Evolutionary conservation across 1,139 yeast species (phyloP).

Genomic region (Tardiomyces digboiensis): DNA sequence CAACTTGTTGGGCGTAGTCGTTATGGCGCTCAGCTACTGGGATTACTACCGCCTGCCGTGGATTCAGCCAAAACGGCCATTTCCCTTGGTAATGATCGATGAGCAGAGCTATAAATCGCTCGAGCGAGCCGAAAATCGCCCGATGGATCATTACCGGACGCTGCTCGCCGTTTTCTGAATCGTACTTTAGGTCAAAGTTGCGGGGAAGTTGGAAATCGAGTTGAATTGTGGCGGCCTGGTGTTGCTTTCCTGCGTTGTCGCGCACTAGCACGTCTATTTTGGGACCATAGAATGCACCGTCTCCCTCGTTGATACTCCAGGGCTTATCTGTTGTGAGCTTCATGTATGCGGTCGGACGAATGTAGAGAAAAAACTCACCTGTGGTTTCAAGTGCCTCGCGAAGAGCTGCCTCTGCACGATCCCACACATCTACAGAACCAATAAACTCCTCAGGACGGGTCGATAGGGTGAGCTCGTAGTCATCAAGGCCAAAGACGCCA

Average conservation of each 20-base stretch:
- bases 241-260: conserved; percentile 76
- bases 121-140: conserved; percentile 92
- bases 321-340: conserved; percentile 2
- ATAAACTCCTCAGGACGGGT: conserved; percentile 92
- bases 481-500: conserved; percentile 75
- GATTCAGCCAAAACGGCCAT: conserved; percentile 98
- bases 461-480: conserved; percentile 79
- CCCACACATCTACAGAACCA: conserved; percentile 85
- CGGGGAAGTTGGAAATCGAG: conserved; percentile 91
- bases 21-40: conserved; percentile 62
- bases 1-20: conserved; percentile 44
- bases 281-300: conserved; percentile 99
- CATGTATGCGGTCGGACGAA: too few species aligned
- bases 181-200: conserved; percentile 65
- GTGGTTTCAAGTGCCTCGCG: conserved; percentile 55
- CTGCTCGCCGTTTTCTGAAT: conserved; percentile 10
- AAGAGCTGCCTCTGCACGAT: conserved; percentile 72
- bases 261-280: conserved; percentile 74
- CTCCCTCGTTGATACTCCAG: conserved; percentile 81
- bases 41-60: conserved; percentile 82
- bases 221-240: conserved; percentile 95
- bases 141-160: conserved; percentile 91
- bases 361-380: conserved; percentile 14
- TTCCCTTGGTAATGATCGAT: conserved; percentile 88
- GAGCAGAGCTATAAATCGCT: conserved; percentile 82